phyloP scores from a whole-genome alignment of 1,284 basidiomycete genomes.

The Coriolopsis trogii region DNA sequence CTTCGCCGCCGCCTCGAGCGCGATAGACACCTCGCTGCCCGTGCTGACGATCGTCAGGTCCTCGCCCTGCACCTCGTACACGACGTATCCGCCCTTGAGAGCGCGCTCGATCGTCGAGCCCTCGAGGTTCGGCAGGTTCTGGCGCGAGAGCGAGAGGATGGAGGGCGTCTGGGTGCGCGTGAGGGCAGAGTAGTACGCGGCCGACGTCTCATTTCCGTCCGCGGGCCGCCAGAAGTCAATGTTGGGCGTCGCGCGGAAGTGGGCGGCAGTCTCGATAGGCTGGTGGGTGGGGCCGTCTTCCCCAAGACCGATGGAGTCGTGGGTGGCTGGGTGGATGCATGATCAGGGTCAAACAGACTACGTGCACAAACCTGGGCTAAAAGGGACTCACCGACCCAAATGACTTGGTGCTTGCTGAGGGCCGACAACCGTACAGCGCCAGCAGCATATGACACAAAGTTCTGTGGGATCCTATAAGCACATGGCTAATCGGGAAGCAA shows the following conservation, averaged over 20 bases:
- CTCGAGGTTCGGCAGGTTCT: conserved; percentile 93
- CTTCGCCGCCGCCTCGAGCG: conserved; percentile 81
- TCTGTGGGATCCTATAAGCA: conserved; percentile 44
- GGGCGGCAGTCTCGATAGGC: conserved; percentile 87
- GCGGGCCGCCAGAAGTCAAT: conserved; percentile 91
- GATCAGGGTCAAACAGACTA: not conserved
- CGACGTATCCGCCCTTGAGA: conserved; percentile 85
- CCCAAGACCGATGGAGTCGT: conserved; percentile 90
- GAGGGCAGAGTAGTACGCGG: conserved; percentile 84
- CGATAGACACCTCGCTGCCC: conserved; percentile 89
- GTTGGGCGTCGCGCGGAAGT: conserved; percentile 90
- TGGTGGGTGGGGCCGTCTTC: conserved; percentile 98
- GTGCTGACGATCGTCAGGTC: conserved; percentile 88
- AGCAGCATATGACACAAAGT: conserved; percentile 93
- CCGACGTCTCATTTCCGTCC: conserved; percentile 94
- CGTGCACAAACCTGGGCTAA: conserved; percentile 3
- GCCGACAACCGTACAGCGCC: conserved; percentile 93
- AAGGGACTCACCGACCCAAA: conserved; percentile 82
- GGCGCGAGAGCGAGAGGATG: conserved; percentile 85
- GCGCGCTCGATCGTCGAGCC: conserved; percentile 87
- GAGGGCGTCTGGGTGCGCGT: conserved; percentile 80
- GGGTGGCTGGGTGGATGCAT: conserved; percentile 59
- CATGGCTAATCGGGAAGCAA: not conserved
- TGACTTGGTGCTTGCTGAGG: conserved; percentile 87
- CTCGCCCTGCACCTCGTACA: conserved; percentile 77